Evolutionary conservation across 2,329 filamentous ascomycete genomes (phyloP).

Genomic region (Cladosporium sp.): DNA sequence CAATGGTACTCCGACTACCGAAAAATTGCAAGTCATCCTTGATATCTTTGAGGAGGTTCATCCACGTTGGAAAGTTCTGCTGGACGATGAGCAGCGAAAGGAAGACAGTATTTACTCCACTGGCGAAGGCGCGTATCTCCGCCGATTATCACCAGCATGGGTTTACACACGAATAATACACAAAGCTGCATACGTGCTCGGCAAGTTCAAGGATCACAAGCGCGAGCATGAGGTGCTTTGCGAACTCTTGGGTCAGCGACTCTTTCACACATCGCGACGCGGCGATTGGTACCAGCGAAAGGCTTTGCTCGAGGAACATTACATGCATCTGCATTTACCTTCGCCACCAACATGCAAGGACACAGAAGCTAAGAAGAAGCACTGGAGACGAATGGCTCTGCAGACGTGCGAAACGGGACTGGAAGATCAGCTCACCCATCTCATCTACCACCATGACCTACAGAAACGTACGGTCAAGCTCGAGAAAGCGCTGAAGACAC

Average conservation of each 20-base stretch:
- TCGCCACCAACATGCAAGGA: constrained; percentile 37
- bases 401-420: constrained; percentile 79
- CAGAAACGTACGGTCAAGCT: constrained; percentile 91
- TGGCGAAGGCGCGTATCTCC: constrained; percentile 81
- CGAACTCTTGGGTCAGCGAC: constrained; percentile 69
- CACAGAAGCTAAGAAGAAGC: constrained; percentile 63
- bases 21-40: constrained; percentile 61
- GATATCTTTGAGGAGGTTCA: constrained; percentile 68
- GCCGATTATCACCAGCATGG: constrained; percentile 84
- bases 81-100: constrained; percentile 69
- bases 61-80: constrained; percentile 68
- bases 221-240: constrained; percentile 68
- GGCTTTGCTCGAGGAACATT: constrained; percentile 89
- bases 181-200: constrained; percentile 73
- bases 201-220: constrained; percentile 71
- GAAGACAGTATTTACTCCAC: constrained; percentile 71
- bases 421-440: constrained; percentile 80
- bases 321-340: constrained; percentile 64
- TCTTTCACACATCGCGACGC: constrained; percentile 79
- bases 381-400: constrained; percentile 73
- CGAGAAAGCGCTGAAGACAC: constrained; percentile 74
- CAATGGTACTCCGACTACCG: constrained; percentile 61
- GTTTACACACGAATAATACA: constrained; percentile 90
- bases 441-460: constrained; percentile 89
- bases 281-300: constrained; percentile 96